These are phyloP conservation scores for Orbilia oligospora DNA, from an alignment of 2,329 filamentous ascomycete species.

Conservation along the genomic window DNA sequence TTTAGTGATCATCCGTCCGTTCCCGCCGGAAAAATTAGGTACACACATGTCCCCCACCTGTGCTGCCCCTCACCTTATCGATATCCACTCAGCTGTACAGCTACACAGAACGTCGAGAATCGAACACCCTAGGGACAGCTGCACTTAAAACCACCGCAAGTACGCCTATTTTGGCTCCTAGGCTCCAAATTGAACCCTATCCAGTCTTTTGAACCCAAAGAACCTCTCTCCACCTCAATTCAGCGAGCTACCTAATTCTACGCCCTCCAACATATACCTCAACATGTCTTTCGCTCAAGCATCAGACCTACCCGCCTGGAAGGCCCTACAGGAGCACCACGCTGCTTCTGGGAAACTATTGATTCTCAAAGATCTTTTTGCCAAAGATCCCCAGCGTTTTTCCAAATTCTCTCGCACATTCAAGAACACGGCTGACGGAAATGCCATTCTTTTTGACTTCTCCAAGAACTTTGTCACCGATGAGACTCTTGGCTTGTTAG, in stretches of 20 bases:
- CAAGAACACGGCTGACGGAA: conserved; percentile 80
- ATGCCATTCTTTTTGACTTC: conserved; percentile 96
- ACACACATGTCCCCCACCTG: not conserved
- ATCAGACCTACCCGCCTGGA: conserved; percentile 87
- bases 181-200: not conserved
- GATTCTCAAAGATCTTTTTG: conserved; percentile 92
- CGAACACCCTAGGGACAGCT: too few relatives aligned
- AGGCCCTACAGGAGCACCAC: conserved; percentile 91
- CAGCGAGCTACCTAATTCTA: not conserved
- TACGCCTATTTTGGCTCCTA: not conserved
- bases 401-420: conserved; percentile 90
- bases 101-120: too few relatives aligned
- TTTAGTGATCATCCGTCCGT: conserved; percentile 54
- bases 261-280: not conserved
- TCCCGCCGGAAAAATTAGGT: conserved; percentile 25
- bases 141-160: too few relatives aligned
- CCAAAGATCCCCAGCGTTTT: conserved; percentile 89
- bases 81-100: conserved; percentile 14
- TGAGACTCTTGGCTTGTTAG: conserved; percentile 87
- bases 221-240: too few relatives aligned
- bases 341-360: conserved; percentile 88
- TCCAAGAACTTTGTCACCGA: conserved; percentile 95
- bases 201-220: not conserved
- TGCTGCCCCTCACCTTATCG: conserved; percentile 43
- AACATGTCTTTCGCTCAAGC: conserved; percentile 78